A percentile compares a stretch with the other conserved stretches of the same genome.
These are phyloP conservation scores for Penicillium sumatraense DNA, from an alignment of 2,329 filamentous ascomycete genomes.

Conservation along the genomic window DNA sequence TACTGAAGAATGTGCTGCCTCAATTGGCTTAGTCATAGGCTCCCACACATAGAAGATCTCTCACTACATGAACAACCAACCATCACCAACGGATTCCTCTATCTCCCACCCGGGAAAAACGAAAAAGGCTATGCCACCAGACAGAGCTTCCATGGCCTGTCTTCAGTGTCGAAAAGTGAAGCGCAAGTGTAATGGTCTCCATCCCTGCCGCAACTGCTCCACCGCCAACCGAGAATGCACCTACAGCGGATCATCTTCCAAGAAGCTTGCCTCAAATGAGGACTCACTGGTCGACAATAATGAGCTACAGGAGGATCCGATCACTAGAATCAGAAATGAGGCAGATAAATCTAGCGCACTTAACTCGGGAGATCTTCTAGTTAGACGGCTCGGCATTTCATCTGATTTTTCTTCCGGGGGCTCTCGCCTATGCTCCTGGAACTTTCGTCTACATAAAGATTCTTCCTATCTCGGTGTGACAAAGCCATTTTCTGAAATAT, in stretches of 20 bases:
- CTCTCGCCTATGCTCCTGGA: slow-evolving; percentile 1
- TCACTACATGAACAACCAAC: too few relatives aligned
- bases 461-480: background rate
- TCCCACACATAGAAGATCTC: too few relatives aligned
- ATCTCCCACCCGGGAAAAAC: too few relatives aligned
- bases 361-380: slow-evolving; percentile 3
- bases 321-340: background rate
- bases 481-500: background rate
- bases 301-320: background rate
- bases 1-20: too few relatives aligned
- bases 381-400: slow-evolving; percentile 1
- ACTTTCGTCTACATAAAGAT: background rate
- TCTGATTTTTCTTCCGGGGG: background rate
- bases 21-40: too few relatives aligned
- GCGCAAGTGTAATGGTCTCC: background rate
- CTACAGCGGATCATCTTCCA: background rate
- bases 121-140: slow-evolving; percentile 5
- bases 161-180: background rate
- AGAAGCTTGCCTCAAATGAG: background rate
- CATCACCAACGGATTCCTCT: too few relatives aligned
- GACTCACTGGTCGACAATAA: background rate
- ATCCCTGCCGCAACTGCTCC: slow-evolving; percentile 2
- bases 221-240: background rate
- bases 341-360: background rate
- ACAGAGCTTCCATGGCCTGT: background rate